A percentile compares a stretch with the other conserved stretches of the same genome.
Conservation (phyloP, 345 rosid species). For the Citrus australasica region DNA sequence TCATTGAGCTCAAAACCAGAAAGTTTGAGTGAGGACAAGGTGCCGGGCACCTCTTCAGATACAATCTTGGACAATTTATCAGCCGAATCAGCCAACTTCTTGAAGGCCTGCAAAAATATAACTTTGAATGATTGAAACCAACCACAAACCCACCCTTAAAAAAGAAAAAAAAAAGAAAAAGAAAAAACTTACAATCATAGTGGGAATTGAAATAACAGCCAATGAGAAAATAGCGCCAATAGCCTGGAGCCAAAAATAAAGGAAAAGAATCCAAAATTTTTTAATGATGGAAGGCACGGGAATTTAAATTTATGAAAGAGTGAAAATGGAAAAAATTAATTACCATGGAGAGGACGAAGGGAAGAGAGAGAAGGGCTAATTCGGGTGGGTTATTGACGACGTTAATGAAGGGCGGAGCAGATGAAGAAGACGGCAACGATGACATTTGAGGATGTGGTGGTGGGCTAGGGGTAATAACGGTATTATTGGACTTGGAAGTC, state of each 20-base stretch:
- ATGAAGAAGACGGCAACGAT: background rate
- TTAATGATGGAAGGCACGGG: background rate
- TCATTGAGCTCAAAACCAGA: slow-evolving; percentile 32
- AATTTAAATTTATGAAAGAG: background rate
- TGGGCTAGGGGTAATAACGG: background rate
- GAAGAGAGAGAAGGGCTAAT: slow-evolving; percentile 28
- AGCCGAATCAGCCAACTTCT: slow-evolving; percentile 23
- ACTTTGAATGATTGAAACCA: background rate
- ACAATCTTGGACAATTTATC: slow-evolving; percentile 21
- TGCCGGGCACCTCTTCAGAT: slow-evolving; percentile 35
- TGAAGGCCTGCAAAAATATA: slow-evolving; percentile 21
- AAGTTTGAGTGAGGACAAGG: slow-evolving; percentile 33
- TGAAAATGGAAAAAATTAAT: background rate
- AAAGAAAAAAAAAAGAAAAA: background rate
- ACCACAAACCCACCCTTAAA: background rate
- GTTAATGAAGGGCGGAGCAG: too few species aligned
- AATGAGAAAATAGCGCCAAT: slow-evolving; percentile 24
- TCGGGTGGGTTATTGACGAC: slow-evolving; percentile 17
- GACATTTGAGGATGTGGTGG: background rate
- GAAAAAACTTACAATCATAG: slow-evolving; percentile 20
- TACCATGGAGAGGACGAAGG: slow-evolving; percentile 34
- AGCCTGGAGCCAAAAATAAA: slow-evolving; percentile 9
- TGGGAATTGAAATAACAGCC: slow-evolving; percentile 28
- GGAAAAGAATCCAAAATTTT: too few species aligned
- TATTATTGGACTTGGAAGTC: background rate